These are phyloP conservation scores for Diaporthe sp. DNA, from an alignment of 2,329 filamentous ascomycete species.

Conservation along the genomic window DNA sequence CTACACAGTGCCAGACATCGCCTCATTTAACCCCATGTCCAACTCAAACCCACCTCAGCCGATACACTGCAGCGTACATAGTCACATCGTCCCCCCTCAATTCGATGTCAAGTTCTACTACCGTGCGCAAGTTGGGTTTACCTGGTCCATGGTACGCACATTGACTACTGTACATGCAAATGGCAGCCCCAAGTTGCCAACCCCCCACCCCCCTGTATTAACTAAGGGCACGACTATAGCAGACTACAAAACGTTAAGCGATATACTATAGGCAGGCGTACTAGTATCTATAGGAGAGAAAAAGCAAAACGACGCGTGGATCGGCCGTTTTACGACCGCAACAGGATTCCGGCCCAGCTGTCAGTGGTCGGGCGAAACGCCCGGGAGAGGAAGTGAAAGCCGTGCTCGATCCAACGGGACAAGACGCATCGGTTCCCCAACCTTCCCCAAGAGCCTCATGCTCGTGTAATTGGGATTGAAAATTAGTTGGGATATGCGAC, in stretches of 20 bases:
- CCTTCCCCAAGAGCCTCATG: not conserved
- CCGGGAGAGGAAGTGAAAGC: constrained; percentile 13
- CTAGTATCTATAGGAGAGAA: not conserved
- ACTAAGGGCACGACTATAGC: not conserved
- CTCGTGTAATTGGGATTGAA: not conserved
- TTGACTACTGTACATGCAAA: not conserved
- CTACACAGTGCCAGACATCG: constrained; percentile 14
- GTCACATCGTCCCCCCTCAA: constrained; percentile 10
- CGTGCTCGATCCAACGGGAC: not conserved
- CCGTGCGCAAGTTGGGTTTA: not conserved
- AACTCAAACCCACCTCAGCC: not conserved
- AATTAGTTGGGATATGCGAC: not conserved
- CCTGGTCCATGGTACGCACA: not conserved
- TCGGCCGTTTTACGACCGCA: constrained; percentile 29
- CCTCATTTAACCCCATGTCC: not conserved
- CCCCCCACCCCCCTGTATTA: not conserved
- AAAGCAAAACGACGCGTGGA: constrained; percentile 16
- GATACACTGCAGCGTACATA: constrained; percentile 6
- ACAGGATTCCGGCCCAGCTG: constrained; percentile 19
- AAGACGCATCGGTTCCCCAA: not conserved
- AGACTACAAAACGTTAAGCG: not conserved
- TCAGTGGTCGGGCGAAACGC: constrained; percentile 21
- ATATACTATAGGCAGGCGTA: not conserved
- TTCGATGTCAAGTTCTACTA: not conserved
- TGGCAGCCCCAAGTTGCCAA: not conserved